Evolutionary conservation across 2,329 filamentous ascomycete species (phyloP), one percentile per base, ranked within the genome.

Genomic region (Scedosporium boydii): DNA sequence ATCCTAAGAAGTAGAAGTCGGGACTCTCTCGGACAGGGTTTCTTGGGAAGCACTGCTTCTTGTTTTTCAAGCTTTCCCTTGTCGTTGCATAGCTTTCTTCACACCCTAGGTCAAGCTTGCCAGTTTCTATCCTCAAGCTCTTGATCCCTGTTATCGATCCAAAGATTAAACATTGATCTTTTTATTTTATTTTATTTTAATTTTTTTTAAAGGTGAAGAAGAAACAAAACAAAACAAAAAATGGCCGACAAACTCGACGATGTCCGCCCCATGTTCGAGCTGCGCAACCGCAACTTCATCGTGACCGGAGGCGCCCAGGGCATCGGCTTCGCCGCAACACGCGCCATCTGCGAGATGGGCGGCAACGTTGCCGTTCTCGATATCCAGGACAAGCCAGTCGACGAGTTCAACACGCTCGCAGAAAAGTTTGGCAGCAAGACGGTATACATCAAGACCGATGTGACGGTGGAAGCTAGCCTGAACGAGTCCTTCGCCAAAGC

Each of bases 251-350:
- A 53, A 7, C 48, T 71, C 41, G 66, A 69, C 58, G 60, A 69
- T 62, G 68, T 71, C 42, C 70, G 68, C 62, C 67, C 68, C 7
- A 67, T 67, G 64, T 75, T 76, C 63, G 72, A 74, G 66, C 68
- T 76, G 27, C 65, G 63, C 3, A 68, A 67, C 12, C 70, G 71
- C 61, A 76, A 71, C 66, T 75, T 73, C 68, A 66, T 77, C 26
- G 67, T 77, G 27, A 77, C 75, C 0, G 75, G 75, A 3, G 75
- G 75, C 38, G 73, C 70, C 5, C 73, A 74, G 34, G 76, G 76
- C 5, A 75, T 77, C 44, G 75, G 76, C 1, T 75, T 74, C 41
- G 74, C 75, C 10, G 67, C 70, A 6, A 70, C 71, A 0, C 69
- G 71, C 9, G 75, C 75, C 4, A 75, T 77, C 14, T 72, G 70